Evolutionary conservation across 768 basidiomycete species (phyloP).

Genomic region (Holtermannia corniformis): DNA sequence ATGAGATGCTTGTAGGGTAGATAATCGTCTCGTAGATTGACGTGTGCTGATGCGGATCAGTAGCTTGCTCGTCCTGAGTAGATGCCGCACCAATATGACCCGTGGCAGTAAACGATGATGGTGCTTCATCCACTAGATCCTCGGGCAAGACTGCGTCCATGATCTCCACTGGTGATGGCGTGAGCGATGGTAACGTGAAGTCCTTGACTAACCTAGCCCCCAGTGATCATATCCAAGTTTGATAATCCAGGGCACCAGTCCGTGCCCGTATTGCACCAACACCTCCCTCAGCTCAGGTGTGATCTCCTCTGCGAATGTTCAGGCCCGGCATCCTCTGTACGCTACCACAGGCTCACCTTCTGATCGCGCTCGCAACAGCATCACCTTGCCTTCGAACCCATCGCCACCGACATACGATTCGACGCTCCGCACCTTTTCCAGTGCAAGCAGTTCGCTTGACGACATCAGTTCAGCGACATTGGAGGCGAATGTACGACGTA

Average conservation of each 20-base stretch:
- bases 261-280: constrained; percentile 50
- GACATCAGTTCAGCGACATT: background rate
- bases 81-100: constrained; percentile 70
- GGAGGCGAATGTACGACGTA: background rate
- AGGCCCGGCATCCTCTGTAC: background rate
- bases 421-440: background rate
- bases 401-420: background rate
- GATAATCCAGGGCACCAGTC: constrained; percentile 53
- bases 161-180: constrained; percentile 49
- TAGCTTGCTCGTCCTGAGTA: background rate
- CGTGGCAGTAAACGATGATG: constrained; percentile 73
- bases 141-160: constrained; percentile 72
- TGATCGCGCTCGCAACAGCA: background rate
- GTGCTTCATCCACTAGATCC: constrained; percentile 64
- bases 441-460: background rate
- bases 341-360: background rate
- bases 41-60: too few relatives aligned
- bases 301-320: constrained; percentile 1
- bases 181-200: too few relatives aligned
- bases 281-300: constrained; percentile 41
- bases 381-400: background rate
- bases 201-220: constrained; percentile 57
- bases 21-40: constrained; percentile 85
- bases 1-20: constrained; percentile 83
- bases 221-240: constrained; percentile 73